A percentile compares a stretch with the other conserved stretches of the same genome.
Evolutionary conservation across 306 rosid genomes (phyloP).

Genomic region (Cucurbita argyrosperma): DNA sequence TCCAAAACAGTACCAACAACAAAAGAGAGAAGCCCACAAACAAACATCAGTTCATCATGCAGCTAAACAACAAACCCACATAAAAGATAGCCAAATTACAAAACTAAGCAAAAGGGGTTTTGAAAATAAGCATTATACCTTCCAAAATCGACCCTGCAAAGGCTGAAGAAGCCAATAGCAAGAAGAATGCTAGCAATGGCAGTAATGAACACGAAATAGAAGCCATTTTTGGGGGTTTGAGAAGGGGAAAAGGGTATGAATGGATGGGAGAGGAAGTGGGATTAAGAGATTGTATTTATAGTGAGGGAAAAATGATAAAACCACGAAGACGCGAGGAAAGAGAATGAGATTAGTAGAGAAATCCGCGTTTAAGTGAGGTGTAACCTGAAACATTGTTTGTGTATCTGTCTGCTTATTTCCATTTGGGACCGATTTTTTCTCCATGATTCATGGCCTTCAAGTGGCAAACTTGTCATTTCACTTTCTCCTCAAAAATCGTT

Average conservation of each 20-base stretch:
- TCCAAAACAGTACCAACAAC: background rate
- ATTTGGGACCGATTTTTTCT: slow-evolving; percentile 26
- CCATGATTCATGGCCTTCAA: slow-evolving; percentile 33
- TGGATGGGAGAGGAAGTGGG: too few species aligned
- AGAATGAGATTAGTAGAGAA: slow-evolving; percentile 20
- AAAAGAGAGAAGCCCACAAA: background rate
- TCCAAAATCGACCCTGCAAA: slow-evolving; percentile 33
- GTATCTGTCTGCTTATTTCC: slow-evolving; percentile 15
- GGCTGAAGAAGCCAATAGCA: slow-evolving; percentile 29
- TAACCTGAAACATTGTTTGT: background rate
- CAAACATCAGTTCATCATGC: background rate
- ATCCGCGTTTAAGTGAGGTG: slow-evolving; percentile 19
- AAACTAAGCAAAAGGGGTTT: background rate
- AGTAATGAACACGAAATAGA: slow-evolving; percentile 6
- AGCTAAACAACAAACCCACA: background rate
- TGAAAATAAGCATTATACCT: slow-evolving; percentile 22
- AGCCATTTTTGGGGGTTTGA: slow-evolving; percentile 27
- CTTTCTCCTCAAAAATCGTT: background rate
- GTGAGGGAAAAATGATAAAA: slow-evolving; percentile 1
- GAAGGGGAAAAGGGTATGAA: too few species aligned
- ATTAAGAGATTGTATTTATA: slow-evolving; percentile 19
- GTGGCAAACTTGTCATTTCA: background rate
- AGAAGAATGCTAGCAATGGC: slow-evolving; percentile 15
- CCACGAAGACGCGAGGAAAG: slow-evolving; percentile 6
- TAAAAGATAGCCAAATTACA: background rate